Base-by-base conservation (phyloP, 139 green algal species). In the Chlorella sp. region DNA sequence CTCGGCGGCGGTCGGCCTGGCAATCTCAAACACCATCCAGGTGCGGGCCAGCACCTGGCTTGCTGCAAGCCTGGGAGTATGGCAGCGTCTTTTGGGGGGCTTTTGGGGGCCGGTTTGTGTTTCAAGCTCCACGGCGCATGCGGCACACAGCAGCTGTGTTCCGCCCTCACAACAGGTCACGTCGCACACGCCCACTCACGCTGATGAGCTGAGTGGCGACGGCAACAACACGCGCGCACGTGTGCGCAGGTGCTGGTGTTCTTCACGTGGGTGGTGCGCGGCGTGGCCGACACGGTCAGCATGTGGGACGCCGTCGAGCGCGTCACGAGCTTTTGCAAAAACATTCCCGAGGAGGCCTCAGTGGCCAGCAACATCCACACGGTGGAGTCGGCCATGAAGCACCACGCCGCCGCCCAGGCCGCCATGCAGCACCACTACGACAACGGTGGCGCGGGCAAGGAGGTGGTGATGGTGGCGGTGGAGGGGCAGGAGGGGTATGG, bases 21-120 rank as follows among this genome's bases (percentile, higher is more conserved):
- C 83, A 29, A 88, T 91, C 77, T 86, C 77, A 59, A 88, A 91
- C 75, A 88, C 81, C 71, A 91, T 91, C 71, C 85, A 88, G 80
- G 78, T 80, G 64, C 4, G 77, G 2, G 14, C 20, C 26, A 27
- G 26, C 4, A n/a, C 26, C 55, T 31, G 26, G 4, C 26, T 4
- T 30, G 23, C 20, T 29, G n/a, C n/a, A n/a, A n/a, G n/a, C n/a
- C n/a, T n/a, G n/a, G n/a, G n/a, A n/a, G n/a, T n/a, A n/a, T n/a
- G n/a, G n/a, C n/a, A n/a, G n/a, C n/a, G n/a, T n/a, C n/a, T n/a
- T n/a, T n/a, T n/a, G n/a, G n/a, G n/a, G n/a, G n/a, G n/a, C n/a
- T n/a, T n/a, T n/a, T n/a, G n/a, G n/a, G n/a, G n/a, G n/a, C 42
- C 42, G 42, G 42, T 55, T 55, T 6, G 6, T 14, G 14, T 24